Evolutionary conservation across 306 rosid species (phyloP), one percentile per base, ranked within the genome.

Genomic region (Begonia fuchsioides): DNA sequence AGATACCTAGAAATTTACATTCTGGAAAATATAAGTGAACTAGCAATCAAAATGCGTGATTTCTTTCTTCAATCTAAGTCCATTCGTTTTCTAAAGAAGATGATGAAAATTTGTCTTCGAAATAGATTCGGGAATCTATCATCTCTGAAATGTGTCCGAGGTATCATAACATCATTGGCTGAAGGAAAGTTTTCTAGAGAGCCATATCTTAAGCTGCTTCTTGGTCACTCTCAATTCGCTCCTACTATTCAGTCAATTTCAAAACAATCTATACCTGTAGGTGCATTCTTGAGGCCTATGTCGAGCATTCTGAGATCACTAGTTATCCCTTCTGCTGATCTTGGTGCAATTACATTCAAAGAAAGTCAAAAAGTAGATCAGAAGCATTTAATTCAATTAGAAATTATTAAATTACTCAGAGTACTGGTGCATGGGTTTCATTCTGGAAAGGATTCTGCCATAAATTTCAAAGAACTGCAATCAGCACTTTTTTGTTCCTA

Each of bases 181-280:
- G 83, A 71, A 35, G 86, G 95, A 12, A 70, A 50, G 51, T 66
- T 84, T 62, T 67, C 78, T 12, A 64, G 55, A 57, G 78, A 63
- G 54, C 55, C 68, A 62, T 69, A 78, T 70, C 81, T 84, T 26
- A 83, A 74, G 59, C 79, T 88, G 57, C 66, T 88, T 49, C 80
- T 83, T 60, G 74, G 86, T 19, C 95, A 88, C 76, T 84, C 95
- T 61, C 93, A 88, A 19, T 84, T 88, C 78, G 90, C 77, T 39
- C 60, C 80, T 47, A 76, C 80, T 49, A 61, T 88, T 40, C 71
- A 56, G 49, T 78, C 78, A 26, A 49, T 64, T 50, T 50, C 49
- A 61, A 68, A 58, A 65, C 57, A 64, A 38, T 66, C 79, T 46
- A 44, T 50, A 52, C 55, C 54, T 41, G 60, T 80, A 55, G 87